These are phyloP conservation scores for Tilletiaria anomala DNA, from an alignment of 1,284 basidiomycete genomes.

Conservation along the genomic window DNA sequence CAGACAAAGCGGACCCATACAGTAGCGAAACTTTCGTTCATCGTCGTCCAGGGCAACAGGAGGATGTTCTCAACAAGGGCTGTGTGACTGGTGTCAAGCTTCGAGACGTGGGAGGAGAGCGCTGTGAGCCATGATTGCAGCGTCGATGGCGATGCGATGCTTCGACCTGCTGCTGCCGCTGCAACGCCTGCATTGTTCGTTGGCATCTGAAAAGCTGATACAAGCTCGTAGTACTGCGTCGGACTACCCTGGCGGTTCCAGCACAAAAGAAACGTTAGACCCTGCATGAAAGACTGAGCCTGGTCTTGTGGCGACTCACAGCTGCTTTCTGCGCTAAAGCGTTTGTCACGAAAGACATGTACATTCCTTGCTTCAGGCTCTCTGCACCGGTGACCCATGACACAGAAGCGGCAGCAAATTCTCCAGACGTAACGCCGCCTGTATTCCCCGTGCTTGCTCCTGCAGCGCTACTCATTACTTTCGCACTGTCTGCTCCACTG, in stretches of 20 bases:
- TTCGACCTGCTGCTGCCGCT: not conserved
- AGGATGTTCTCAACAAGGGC: conserved; percentile 75
- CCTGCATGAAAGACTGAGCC: not conserved
- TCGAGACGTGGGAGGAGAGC: conserved; percentile 47
- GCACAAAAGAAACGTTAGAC: not conserved
- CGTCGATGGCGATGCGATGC: conserved; percentile 12
- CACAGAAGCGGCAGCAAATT: no score
- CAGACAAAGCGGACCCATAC: conserved; percentile 54
- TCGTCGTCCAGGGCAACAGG: conserved; percentile 75
- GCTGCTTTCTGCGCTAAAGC: not conserved
- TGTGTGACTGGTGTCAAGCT: conserved; percentile 65
- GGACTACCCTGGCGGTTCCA: not conserved
- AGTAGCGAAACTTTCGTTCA: conserved; percentile 54
- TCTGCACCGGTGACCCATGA: no score
- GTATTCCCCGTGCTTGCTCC: no score
- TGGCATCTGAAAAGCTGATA: not conserved
- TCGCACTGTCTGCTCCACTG: no score
- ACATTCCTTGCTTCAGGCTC: not conserved
- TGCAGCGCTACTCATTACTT: no score
- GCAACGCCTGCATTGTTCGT: not conserved
- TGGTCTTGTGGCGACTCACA: not conserved
- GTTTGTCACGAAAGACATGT: not conserved
- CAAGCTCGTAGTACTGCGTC: not conserved
- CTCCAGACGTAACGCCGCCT: no score
- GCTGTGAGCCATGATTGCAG: conserved; percentile 43